A percentile compares a stretch with the other conserved stretches of the same genome.
Evolutionary conservation across 176 grass and related monocot genomes (phyloP).

Genomic region (Musa itinerans): DNA sequence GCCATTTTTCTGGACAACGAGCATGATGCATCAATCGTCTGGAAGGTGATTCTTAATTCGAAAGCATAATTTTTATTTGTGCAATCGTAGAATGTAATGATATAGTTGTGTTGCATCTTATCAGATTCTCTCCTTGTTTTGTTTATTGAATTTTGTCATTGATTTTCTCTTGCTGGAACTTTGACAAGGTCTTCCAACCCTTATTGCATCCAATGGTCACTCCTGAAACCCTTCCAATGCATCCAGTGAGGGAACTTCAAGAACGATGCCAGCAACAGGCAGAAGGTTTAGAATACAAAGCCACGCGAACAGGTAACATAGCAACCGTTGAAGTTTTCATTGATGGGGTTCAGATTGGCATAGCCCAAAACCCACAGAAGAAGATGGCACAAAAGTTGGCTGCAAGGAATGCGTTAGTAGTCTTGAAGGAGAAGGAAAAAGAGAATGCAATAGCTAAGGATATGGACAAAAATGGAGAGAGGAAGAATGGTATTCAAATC

Average conservation of each 20-base stretch:
- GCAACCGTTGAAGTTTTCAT: conserved; percentile 90
- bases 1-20: conserved; percentile 85
- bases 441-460: conserved; percentile 47
- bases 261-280: conserved; percentile 98
- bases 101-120: conserved; percentile 6
- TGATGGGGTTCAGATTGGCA: conserved; percentile 82
- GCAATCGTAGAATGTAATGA: neutral
- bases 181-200: conserved; percentile 65
- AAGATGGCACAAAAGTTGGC: conserved; percentile 99
- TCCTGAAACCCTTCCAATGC: conserved; percentile 90
- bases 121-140: neutral
- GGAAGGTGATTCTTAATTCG: conserved; percentile 55
- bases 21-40: conserved; percentile 54
- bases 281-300: conserved; percentile 91
- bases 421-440: conserved; percentile 84
- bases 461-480: conserved; percentile 52
- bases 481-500: conserved; percentile 49
- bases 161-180: conserved; percentile 6
- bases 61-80: neutral
- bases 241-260: conserved; percentile 96
- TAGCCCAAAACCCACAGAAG: conserved; percentile 93
- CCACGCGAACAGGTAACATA: conserved; percentile 56
- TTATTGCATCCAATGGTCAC: conserved; percentile 78
- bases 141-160: neutral
- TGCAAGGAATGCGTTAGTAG: conserved; percentile 67